These are phyloP conservation scores for Aspergillus aculeatus DNA, from an alignment of 2,329 filamentous ascomycete genomes.

Conservation along the genomic window DNA sequence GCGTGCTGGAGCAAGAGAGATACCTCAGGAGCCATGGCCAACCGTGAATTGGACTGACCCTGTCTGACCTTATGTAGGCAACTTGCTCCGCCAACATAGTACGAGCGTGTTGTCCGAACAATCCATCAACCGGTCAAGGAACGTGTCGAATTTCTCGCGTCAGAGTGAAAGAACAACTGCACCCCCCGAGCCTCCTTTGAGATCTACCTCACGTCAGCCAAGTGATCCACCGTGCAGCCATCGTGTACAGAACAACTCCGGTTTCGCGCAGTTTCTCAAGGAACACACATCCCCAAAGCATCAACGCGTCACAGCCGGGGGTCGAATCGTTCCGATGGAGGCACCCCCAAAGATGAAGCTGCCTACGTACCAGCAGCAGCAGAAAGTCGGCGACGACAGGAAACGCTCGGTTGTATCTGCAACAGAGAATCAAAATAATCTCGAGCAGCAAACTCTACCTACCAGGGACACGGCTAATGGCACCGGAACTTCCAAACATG, in stretches of 20 bases:
- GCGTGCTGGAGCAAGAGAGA: neutral
- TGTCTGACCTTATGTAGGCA: conserved; percentile 19
- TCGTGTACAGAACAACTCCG: conserved; percentile 38
- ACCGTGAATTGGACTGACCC: neutral
- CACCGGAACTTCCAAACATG: neutral
- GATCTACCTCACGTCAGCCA: conserved; percentile 31
- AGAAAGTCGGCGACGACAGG: neutral
- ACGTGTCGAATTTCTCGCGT: conserved; percentile 22
- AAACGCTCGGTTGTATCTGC: neutral
- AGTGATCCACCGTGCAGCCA: conserved; percentile 33
- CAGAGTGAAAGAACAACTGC: conserved; percentile 19
- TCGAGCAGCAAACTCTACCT: neutral
- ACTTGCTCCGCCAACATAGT: conserved; percentile 22
- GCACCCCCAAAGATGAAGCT: conserved; percentile 39
- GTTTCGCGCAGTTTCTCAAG: conserved; percentile 48
- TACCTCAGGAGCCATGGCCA: neutral
- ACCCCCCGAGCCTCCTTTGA: conserved; percentile 16
- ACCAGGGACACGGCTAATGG: neutral
- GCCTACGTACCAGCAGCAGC: conserved; percentile 13
- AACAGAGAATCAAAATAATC: conserved; percentile 4
- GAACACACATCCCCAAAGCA: conserved; percentile 50
- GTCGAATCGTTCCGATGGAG: conserved; percentile 50
- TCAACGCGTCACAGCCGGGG: conserved; percentile 50
- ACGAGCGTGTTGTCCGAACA: conserved; percentile 28
- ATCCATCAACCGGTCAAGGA: conserved; percentile 25